Evolutionary conservation across 108 stramenopile species (phyloP), one percentile per base, ranked within the genome.

Genomic region (Conticribra weissflogii): DNA sequence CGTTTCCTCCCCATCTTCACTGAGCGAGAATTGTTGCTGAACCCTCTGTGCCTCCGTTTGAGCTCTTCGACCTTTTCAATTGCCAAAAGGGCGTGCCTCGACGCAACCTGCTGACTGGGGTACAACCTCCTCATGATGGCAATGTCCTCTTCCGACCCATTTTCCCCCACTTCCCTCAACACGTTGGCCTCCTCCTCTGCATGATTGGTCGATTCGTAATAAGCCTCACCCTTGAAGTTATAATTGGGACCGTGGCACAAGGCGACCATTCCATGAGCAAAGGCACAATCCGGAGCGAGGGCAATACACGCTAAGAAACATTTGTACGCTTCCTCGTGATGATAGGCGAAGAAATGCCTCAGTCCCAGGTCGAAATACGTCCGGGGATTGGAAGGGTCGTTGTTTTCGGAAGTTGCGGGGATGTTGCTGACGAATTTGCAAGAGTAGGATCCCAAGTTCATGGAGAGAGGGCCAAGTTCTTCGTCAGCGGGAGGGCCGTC

Each of bases 181-280:
- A 58, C 53, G 3, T 25, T 74, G 14, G 66, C 50, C 34, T 82
- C 79, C 51, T 89, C 88, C 50, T 89, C 88, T 16, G 84, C 74
- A 55, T 87, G 88, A 74, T 84, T 61, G 0, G 92, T 82, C 9
- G 89, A 93, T 52, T 88, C 88, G 49, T 93, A 93, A 55, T 93
- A 93, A 1, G 89, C 86, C 31, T 86, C 86, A 9, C 92, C 92
- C 68, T 90, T 93, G 54, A 93, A 93, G 52, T 93, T 93, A 69
- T 93, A 93, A 68, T 93, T 93, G 9, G 92, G 92, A 61, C 82
- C 74, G 67, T 93, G 92, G 53, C 92, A 93, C 4, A 90, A 55
- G n/a, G 92, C 82, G 7, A 90, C 54, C 47, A 90, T 71, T 0
- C 82, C 92, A 71, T 93, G 92, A 3, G 92, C 92, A 58, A 93